Evolutionary conservation across 768 basidiomycete genomes (phyloP).

Genomic region (Roridomyces roridus): DNA sequence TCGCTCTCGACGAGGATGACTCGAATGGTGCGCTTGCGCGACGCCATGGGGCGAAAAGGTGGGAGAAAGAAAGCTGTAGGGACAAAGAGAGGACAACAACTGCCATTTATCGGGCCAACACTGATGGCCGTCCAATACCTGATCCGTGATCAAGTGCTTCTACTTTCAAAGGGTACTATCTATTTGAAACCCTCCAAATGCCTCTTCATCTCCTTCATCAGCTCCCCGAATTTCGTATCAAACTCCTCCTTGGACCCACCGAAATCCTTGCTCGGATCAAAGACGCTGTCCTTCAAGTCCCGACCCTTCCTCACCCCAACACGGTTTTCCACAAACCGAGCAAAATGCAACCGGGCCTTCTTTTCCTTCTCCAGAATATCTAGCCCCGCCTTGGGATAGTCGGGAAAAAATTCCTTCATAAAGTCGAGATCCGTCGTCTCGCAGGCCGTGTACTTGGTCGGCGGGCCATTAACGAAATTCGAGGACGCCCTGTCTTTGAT

Average conservation of each 20-base stretch:
- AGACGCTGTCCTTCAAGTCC: too few relatives aligned
- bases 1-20: too few relatives aligned
- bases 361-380: background rate
- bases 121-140: too few relatives aligned
- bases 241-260: background rate
- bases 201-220: background rate
- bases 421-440: slow-evolving; percentile 5
- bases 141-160: too few relatives aligned
- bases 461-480: background rate
- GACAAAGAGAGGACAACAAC: too few relatives aligned
- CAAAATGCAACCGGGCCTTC: slow-evolving; percentile 9
- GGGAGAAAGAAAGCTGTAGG: too few relatives aligned
- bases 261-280: slow-evolving; percentile 1
- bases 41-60: too few relatives aligned
- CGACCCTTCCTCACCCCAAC: slow-evolving; percentile 4
- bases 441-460: background rate
- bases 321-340: background rate
- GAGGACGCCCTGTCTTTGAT: background rate
- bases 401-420: background rate
- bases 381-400: background rate
- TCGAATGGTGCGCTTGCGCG: too few relatives aligned
- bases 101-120: too few relatives aligned
- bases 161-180: too few relatives aligned
- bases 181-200: too few relatives aligned
- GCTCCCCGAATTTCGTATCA: background rate